Evolutionary conservation across 192 early-diverging fungal genomes (phyloP).

Genomic region (Rhizoclosmatium sp.): DNA sequence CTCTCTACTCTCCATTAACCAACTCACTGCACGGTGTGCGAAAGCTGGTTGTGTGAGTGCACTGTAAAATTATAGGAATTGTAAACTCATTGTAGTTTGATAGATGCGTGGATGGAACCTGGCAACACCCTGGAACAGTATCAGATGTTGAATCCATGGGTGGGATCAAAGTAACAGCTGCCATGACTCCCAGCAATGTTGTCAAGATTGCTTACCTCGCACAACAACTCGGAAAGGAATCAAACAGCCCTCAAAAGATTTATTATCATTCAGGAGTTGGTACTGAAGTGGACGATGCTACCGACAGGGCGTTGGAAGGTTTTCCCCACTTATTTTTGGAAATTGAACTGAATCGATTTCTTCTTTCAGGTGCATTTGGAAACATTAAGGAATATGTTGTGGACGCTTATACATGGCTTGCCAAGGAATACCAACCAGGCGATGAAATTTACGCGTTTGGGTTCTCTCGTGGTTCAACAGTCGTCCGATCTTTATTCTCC

Average conservation of each 20-base stretch:
- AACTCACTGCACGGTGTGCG: background rate
- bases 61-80: no score
- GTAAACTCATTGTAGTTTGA: no score
- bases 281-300: slow-evolving; percentile 20
- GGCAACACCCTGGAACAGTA: slow-evolving; percentile 14
- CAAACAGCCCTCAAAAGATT: slow-evolving; percentile 5
- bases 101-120: slow-evolving; percentile 29
- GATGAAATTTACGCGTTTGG: slow-evolving; percentile 42
- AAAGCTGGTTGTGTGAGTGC: slow-evolving; percentile 9
- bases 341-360: background rate
- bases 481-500: slow-evolving; percentile 36
- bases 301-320: slow-evolving; percentile 6
- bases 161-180: slow-evolving; percentile 8
- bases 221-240: background rate
- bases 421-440: slow-evolving; percentile 15
- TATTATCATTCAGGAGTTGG: slow-evolving; percentile 38
- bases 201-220: slow-evolving; percentile 9
- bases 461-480: slow-evolving; percentile 34
- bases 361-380: slow-evolving; percentile 29
- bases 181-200: slow-evolving; percentile 8
- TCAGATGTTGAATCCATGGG: slow-evolving; percentile 10
- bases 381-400: slow-evolving; percentile 30
- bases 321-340: background rate
- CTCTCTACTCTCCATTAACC: no score
- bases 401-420: slow-evolving; percentile 38